Conservation (phyloP, 2,329 filamentous ascomycete genomes). For the Cadophora malorum region DNA sequence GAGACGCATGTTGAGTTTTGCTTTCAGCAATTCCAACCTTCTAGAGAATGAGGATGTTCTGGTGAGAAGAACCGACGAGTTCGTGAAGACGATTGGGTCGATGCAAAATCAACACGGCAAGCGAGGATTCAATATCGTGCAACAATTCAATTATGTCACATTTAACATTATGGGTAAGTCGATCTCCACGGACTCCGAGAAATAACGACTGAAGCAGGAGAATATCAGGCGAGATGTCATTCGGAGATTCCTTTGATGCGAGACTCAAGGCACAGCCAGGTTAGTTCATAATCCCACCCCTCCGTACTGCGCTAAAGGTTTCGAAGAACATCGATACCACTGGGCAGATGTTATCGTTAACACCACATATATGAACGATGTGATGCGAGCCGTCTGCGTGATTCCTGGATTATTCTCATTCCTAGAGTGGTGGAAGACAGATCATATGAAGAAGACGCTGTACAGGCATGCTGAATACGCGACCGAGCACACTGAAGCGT, state of each 20-base stretch:
- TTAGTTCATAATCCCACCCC: not conserved
- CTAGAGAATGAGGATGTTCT: slow-evolving; percentile 36
- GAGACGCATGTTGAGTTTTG: slow-evolving; percentile 35
- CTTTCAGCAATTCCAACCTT: slow-evolving; percentile 35
- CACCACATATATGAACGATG: slow-evolving; percentile 37
- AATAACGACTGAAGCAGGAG: not conserved
- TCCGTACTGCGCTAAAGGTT: not conserved
- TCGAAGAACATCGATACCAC: slow-evolving; percentile 34
- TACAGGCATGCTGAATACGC: slow-evolving; percentile 34
- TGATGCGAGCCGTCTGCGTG: slow-evolving; percentile 34
- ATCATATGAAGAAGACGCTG: slow-evolving; percentile 31
- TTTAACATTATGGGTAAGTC: slow-evolving; percentile 35
- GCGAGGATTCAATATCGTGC: slow-evolving; percentile 30
- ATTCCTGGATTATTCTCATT: slow-evolving; percentile 32
- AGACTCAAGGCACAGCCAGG: slow-evolving; percentile 31
- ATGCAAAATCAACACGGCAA: slow-evolving; percentile 22
- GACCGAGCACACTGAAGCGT: slow-evolving; percentile 35
- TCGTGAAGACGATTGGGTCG: slow-evolving; percentile 21
- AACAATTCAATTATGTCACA: slow-evolving; percentile 35
- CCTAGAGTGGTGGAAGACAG: slow-evolving; percentile 29
- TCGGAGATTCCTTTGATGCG: slow-evolving; percentile 33
- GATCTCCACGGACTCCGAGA: not conserved
- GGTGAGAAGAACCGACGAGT: slow-evolving; percentile 31
- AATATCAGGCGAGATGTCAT: slow-evolving; percentile 32
- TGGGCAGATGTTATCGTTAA: slow-evolving; percentile 37